Base-by-base conservation (phyloP, 495 filamentous ascomycete genomes). In the Trichocladium antarcticum region DNA sequence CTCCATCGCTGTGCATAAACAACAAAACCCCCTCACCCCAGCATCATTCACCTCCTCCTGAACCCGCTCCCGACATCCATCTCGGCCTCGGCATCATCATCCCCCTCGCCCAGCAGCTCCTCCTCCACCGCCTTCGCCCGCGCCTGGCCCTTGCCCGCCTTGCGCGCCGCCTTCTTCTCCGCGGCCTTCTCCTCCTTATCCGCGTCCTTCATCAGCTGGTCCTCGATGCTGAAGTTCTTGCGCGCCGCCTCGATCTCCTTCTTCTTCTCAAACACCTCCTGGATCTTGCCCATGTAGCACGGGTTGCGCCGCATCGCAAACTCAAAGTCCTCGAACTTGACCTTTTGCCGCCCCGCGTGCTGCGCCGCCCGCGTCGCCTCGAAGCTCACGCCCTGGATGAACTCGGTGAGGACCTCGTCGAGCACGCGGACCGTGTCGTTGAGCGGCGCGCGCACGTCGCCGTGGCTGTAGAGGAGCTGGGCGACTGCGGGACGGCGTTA, bases 321-420 rank as follows among this genome's bases (percentile, higher is more conserved):
- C 59, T 89, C 85, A 72, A 97, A 94, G 64, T 98, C 92, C 54
- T 98, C 92, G 48, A 95, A 84, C 61, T 98, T 98, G 69, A 96
- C 85, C 68, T 98, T 98, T 58, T 90, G 84, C 6, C 92, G 81
- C 3, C 87, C 81, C 2, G 83, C 78, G 64, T 92, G 81, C 57
- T 82, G 79, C 1, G 92, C 92, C 54, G 80, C 80, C 19, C 83
- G 77, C 21, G 85, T 82, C 5, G 92, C 90, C 44, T 84, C 83
- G 73, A 95, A 92, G 72, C 84, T 89, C 49, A 92, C 75, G 63
- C 89, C 86, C 49, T 92, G 80, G 48, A 89, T 78, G 67, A 86
- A 90, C 65, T 96, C 92, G 37, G 88, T 94, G 45, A 92, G 76
- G 47, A 98, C 88, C 65, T 96, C 90, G 64, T 97, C 92, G 14